Percentiles rank a stretch among this genome's conserved stretches.
These are phyloP conservation scores for Phalaenopsis hybrid DNA, from an alignment of 116 monocot genomes.

Conservation along the genomic window DNA sequence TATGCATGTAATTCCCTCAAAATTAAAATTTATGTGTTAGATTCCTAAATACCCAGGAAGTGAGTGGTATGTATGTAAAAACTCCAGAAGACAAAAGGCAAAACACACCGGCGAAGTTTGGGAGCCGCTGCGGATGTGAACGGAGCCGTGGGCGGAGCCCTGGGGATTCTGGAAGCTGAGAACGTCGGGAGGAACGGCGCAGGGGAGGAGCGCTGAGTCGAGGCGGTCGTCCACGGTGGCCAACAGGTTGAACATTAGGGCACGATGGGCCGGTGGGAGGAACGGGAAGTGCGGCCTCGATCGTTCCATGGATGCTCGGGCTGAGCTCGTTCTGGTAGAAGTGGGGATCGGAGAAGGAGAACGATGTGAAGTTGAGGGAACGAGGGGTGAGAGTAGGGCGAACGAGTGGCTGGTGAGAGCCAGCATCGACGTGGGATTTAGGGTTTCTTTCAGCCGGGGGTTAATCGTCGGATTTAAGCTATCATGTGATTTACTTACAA, in stretches of 20 bases:
- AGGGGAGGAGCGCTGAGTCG: constrained; percentile 47
- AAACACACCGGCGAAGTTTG: constrained; percentile 30
- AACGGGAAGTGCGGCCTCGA: constrained; percentile 37
- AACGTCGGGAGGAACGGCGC: constrained; percentile 41
- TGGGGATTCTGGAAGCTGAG: constrained; percentile 41
- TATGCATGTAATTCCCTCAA: no score
- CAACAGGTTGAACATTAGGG: constrained; percentile 44
- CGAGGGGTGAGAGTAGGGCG: neutral
- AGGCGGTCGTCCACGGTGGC: constrained; percentile 38
- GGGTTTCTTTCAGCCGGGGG: neutral
- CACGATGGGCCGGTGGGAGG: constrained; percentile 40
- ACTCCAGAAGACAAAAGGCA: no score
- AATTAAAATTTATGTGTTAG: no score
- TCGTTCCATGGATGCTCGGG: constrained; percentile 5
- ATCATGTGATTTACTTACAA: no score
- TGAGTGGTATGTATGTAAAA: no score
- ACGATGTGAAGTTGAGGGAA: neutral
- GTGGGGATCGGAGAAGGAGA: no score
- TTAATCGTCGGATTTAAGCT: no score
- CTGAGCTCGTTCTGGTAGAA: neutral
- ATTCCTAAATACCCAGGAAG: no score
- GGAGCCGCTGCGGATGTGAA: constrained; percentile 45
- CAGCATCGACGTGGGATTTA: neutral
- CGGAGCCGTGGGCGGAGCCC: constrained; percentile 41
- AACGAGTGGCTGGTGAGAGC: neutral